Evolutionary conservation across 257 asterid genomes (phyloP), one percentile per base, ranked within the genome.

Genomic region (Solanum medicagineum): DNA sequence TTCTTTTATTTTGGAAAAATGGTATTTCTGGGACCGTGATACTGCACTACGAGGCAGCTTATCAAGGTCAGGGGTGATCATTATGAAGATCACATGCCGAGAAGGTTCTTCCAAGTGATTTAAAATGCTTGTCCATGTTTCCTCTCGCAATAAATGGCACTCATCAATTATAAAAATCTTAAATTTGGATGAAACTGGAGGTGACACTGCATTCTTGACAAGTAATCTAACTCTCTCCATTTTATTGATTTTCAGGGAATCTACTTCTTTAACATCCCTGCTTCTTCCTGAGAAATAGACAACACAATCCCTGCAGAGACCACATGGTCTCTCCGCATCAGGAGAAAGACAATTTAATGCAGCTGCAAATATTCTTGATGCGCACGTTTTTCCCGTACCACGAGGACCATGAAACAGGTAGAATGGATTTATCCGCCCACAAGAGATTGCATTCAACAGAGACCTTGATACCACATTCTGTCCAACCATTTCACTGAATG

Each of bases 311-410:
- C 85, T 91, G 90, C 99, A 96, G 3, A 87, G 36, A 4, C 98
- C 98, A 75, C 99, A 96, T 14, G 98, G 99, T 86, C 85, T 91
- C 22, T 88, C 90, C 20, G 55, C 57, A 32, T 91, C 93, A 0
- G 80, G 49, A 42, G 98, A 93, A 15, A 90, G 88, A 87, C 99
- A 96, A 85, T 95, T 96, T 68, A 96, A 84, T 1, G 99, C 97
- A 15, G 98, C 98, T n/a, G 98, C 94, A 83, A 96, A 95, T 79
- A 96, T 86, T 89, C 94, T 90, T 36, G 98, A 88, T 29, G 98
- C 92, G 1, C 96, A 95, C 49, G 98, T 95, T 87, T 96, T 96
- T 9, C 99, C 99, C 7, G 94, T 94, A 63, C 99, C 99, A 15
- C 97, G 93, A 17, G 97, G 99, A 56, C 98, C 98, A 66, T 96